Evolutionary conservation across 805 yeast species (phyloP).

Genomic region (Hermanozyma aechmeae): DNA sequence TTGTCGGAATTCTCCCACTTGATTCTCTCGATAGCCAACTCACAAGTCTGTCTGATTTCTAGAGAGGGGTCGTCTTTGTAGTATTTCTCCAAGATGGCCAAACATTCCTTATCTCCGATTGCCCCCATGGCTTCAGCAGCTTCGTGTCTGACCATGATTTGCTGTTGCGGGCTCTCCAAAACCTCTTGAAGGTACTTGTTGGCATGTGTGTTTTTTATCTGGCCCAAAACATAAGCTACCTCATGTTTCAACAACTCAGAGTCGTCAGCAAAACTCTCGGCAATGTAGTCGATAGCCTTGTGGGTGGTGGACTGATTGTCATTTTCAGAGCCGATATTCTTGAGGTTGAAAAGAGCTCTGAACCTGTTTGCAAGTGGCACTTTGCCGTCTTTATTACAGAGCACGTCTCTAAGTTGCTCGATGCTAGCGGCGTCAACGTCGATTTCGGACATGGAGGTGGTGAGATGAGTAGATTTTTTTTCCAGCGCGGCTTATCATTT

Average conservation of each 20-base stretch:
- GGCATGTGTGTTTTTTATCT: constrained; percentile 75
- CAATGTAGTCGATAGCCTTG: constrained; percentile 70
- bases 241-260: constrained; percentile 94
- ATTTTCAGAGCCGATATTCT: constrained; percentile 75
- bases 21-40: constrained; percentile 90
- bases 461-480: neutral
- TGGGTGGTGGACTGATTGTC: constrained; percentile 43
- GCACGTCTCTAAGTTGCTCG: constrained; percentile 65
- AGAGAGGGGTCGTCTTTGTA: constrained; percentile 64
- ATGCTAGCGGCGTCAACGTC: constrained; percentile 35
- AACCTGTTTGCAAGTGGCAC: constrained; percentile 78
- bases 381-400: constrained; percentile 56
- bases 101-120: constrained; percentile 68
- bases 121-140: constrained; percentile 99
- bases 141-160: constrained; percentile 96
- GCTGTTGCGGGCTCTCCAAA: constrained; percentile 57
- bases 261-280: constrained; percentile 70
- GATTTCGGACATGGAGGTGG: constrained; percentile 20
- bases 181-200: constrained; percentile 70
- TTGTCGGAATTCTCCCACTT: constrained; percentile 77
- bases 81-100: constrained; percentile 57
- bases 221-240: constrained; percentile 95
- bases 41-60: constrained; percentile 96
- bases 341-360: constrained; percentile 88
- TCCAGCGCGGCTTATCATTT: neutral